Percentiles rank a stretch among this genome's conserved stretches.
phyloP scores from a whole-genome alignment of 208 protist genomes.

The Trichomonas tenax region DNA sequence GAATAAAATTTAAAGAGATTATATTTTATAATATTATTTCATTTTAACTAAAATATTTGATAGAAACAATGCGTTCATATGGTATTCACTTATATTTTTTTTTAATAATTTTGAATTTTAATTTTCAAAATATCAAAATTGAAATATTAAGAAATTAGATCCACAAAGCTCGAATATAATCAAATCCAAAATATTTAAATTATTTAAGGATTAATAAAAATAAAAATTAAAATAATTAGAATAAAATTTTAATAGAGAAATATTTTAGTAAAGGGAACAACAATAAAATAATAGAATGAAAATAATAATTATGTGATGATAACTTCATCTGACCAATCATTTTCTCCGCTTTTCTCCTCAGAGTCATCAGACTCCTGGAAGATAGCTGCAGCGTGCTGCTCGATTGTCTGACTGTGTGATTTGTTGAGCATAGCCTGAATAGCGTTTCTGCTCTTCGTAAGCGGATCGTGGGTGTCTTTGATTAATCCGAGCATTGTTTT shows the following conservation, averaged over 20 bases:
- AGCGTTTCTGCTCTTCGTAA: not conserved
- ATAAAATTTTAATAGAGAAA: not conserved
- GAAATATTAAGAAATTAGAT: too few species aligned
- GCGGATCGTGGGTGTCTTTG: not conserved
- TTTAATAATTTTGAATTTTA: too few species aligned
- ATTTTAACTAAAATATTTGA: too few species aligned
- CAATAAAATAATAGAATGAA: not conserved
- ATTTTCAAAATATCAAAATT: too few species aligned
- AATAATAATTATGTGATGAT: not conserved
- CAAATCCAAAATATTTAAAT: too few species aligned
- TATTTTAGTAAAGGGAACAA: not conserved
- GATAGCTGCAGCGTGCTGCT: not conserved
- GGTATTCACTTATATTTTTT: too few species aligned
- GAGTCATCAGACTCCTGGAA: not conserved
- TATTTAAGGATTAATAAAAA: not conserved
- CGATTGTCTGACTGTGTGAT: not conserved
- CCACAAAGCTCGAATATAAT: too few species aligned
- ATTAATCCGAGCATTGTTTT: not conserved
- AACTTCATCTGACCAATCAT: not conserved
- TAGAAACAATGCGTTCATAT: too few species aligned
- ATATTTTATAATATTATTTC: too few species aligned
- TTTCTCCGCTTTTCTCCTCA: not conserved
- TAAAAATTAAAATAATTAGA: not conserved
- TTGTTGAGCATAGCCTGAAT: not conserved
- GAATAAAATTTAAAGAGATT: not conserved